phyloP scores from a whole-genome alignment of 1,139 yeast genomes.

The Pichia kudriavzevii region DNA sequence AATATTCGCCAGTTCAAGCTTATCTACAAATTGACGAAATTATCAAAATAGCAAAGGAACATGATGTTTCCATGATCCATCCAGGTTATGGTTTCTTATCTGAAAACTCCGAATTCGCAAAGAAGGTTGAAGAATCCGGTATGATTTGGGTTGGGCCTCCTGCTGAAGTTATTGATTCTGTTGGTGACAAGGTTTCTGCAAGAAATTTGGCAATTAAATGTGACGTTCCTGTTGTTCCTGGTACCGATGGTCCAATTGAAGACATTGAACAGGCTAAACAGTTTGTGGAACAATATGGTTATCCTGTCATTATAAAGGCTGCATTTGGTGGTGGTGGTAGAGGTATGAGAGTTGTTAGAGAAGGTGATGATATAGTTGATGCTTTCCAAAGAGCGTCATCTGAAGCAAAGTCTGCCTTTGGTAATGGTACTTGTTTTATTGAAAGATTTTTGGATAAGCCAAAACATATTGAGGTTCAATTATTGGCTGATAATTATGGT shows the following conservation, averaged over 20 bases:
- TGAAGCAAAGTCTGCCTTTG: constrained; percentile 91
- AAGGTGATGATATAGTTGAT: constrained; percentile 87
- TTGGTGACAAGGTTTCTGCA: constrained; percentile 96
- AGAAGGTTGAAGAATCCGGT: constrained; percentile 84
- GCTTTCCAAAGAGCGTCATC: constrained; percentile 92
- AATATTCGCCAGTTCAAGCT: constrained; percentile 93
- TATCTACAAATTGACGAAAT: constrained; percentile 95
- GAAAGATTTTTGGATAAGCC: constrained; percentile 94
- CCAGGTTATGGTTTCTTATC: constrained; percentile 98
- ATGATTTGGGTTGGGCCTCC: constrained; percentile 97
- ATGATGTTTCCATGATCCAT: constrained; percentile 90
- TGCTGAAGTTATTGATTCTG: constrained; percentile 82
- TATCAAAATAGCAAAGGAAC: constrained; percentile 79
- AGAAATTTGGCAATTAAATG: constrained; percentile 76
- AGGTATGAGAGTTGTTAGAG: constrained; percentile 98
- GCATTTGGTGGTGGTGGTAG: constrained; percentile 99
- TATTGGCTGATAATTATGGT: constrained; percentile 89
- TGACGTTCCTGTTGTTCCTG: constrained; percentile 92
- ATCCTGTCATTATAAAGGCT: constrained; percentile 95
- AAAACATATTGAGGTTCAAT: constrained; percentile 96
- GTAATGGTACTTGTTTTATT: constrained; percentile 96
- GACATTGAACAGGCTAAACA: constrained; percentile 65
- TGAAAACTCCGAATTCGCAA: constrained; percentile 91
- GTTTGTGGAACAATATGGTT: constrained; percentile 80
- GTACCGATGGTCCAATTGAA: constrained; percentile 96